phyloP scores from a whole-genome alignment of 805 yeast species.

The Schwanniomyces polymorphus region DNA sequence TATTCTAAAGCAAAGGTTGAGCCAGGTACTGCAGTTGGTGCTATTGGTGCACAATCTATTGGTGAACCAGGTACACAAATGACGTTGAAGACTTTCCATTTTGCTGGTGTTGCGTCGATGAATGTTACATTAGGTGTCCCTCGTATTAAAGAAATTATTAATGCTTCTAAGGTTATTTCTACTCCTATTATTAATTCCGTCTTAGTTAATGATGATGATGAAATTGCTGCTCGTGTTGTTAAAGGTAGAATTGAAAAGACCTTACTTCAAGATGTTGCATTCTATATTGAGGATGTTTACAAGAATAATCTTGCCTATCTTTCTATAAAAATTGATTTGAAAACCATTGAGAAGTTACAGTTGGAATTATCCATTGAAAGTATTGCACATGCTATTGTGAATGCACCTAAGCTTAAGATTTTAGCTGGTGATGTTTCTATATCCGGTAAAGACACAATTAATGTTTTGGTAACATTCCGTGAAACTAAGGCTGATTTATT shows the following conservation, averaged over 20 bases:
- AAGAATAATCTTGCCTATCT: slow-evolving; percentile 74
- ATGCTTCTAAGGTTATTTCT: slow-evolving; percentile 91
- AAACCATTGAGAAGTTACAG: slow-evolving; percentile 85
- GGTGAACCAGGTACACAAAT: slow-evolving; percentile 99
- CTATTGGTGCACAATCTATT: slow-evolving; percentile 98
- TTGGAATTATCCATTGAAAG: slow-evolving; percentile 85
- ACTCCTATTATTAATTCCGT: slow-evolving; percentile 97
- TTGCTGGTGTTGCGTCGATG: slow-evolving; percentile 99
- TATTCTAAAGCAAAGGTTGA: slow-evolving; percentile 90
- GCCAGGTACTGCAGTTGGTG: slow-evolving; percentile 99
- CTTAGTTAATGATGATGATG: slow-evolving; percentile 89
- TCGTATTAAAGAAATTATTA: slow-evolving; percentile 97
- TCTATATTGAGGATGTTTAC: slow-evolving; percentile 91
- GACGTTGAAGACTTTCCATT: slow-evolving; percentile 92
- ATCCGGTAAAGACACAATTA: slow-evolving; percentile 63
- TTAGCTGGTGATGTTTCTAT: slow-evolving; percentile 68
- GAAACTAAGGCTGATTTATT: slow-evolving; percentile 40
- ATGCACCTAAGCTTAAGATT: slow-evolving; percentile 89
- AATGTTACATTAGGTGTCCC: slow-evolving; percentile 99
- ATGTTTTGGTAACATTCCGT: slow-evolving; percentile 53
- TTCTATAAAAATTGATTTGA: slow-evolving; percentile 77
- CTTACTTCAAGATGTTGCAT: slow-evolving; percentile 78
- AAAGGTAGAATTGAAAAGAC: slow-evolving; percentile 98
- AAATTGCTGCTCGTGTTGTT: slow-evolving; percentile 97
- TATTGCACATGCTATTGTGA: slow-evolving; percentile 76